These are phyloP conservation scores for Daldinia eschscholtzii DNA, from an alignment of 2,329 filamentous ascomycete genomes.

Conservation along the genomic window DNA sequence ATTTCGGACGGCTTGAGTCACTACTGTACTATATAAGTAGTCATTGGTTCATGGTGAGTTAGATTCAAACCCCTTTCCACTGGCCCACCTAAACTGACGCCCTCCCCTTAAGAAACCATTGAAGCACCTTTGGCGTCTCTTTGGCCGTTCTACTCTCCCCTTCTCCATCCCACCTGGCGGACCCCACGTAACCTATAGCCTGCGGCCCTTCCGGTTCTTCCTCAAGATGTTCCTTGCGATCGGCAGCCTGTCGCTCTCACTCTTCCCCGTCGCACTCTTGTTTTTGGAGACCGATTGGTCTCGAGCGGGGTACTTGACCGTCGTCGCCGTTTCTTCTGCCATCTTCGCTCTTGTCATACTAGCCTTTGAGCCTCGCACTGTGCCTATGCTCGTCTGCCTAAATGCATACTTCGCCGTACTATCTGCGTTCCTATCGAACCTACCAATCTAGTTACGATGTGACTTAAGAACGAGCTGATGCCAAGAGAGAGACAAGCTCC, in stretches of 20 bases:
- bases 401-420: conserved; percentile 42
- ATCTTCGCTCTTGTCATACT: conserved; percentile 33
- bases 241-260: conserved; percentile 20
- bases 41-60: conserved; percentile 22
- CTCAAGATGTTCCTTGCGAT: conserved; percentile 16
- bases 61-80: neutral
- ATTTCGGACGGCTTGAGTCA: conserved; percentile 39
- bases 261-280: conserved; percentile 24
- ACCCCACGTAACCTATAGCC: conserved; percentile 31
- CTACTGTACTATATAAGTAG: conserved; percentile 23
- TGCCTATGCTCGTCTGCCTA: conserved; percentile 33
- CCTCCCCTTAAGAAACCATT: conserved; percentile 23
- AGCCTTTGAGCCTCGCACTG: conserved; percentile 30
- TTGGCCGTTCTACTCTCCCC: conserved; percentile 2
- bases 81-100: neutral
- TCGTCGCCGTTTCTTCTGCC: conserved; percentile 29
- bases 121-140: conserved; percentile 21
- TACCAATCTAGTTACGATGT: conserved; percentile 10
- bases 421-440: conserved; percentile 32
- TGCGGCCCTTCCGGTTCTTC: conserved; percentile 11
- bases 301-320: conserved; percentile 15
- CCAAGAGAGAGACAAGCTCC: neutral
- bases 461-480: neutral
- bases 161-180: conserved; percentile 9
- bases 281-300: conserved; percentile 25